Base-by-base conservation (phyloP, 257 asterid species). In the Petunia axillaris region DNA sequence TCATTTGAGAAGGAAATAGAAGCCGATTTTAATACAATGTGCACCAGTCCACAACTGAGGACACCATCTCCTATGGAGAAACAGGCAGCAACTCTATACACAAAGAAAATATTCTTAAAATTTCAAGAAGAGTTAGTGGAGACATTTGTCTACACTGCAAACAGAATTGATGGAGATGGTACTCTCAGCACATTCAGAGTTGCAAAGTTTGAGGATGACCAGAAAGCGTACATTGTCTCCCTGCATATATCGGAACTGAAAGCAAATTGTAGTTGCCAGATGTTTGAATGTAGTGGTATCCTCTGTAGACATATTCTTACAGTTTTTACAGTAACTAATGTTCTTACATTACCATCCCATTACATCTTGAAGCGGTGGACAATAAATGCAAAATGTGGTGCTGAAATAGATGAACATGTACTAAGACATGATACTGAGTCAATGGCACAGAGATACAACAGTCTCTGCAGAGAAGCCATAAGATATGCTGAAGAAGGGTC, bases 1-100 rank as follows among this genome's bases (percentile, higher is more conserved):
- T 92, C 95, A 39, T 88, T 91, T 75, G 93, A 90, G 84, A 93
- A 88, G 83, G 98, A 95, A 92, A 85, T 82, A 43, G 97, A 93
- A 81, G 94, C 98, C 44, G 98, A 95, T 85, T 91, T 87, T 67
- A 94, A 95, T 82, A 92, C 98, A 10, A 65, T 86, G 57, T 83
- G 91, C 86, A 88, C 93, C 85, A 87, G 91, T 16, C 94, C 95
- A n/a, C 81, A 87, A 82, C 91, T 92, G 79, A 90, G 86, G 88
- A 93, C 99, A 43, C 99, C 97, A 39, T 95, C 99, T 10, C 99
- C 99, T 9, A 95, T 95, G 99, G 99, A 95, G 76, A 88, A 92
- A 80, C 97, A 95, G 86, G 97, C 98, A 64, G 95, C 97, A 64
- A 86, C 58, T 82, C 78, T 89, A 54, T 95, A 93, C 79, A 93